phyloP scores from a whole-genome alignment of 2,329 filamentous ascomycete species.

The Botrytis cinerea region DNA sequence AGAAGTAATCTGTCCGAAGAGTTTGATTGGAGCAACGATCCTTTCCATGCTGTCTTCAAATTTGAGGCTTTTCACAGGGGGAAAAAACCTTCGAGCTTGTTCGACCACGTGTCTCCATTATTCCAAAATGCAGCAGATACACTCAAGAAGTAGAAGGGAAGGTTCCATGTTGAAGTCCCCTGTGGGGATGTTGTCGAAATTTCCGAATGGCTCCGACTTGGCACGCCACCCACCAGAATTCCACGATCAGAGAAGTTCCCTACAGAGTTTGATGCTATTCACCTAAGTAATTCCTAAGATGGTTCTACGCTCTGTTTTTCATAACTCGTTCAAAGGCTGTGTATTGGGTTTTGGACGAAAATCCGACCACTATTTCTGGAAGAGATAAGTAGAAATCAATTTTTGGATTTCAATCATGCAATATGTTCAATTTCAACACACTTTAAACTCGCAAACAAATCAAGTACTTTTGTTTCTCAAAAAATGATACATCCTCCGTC shows the following conservation, averaged over 20 bases:
- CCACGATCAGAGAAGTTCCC: constrained; percentile 19
- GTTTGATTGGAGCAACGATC: constrained; percentile 25
- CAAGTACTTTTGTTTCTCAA: neutral
- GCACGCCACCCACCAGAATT: neutral
- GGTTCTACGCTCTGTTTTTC: constrained; percentile 30
- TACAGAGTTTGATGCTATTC: constrained; percentile 27
- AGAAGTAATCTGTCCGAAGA: neutral
- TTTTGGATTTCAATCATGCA: neutral
- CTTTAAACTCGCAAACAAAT: neutral
- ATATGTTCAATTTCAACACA: neutral
- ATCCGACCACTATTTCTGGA: neutral
- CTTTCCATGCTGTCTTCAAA: constrained; percentile 20
- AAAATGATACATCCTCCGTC: constrained; percentile 20
- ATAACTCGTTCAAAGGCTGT: neutral
- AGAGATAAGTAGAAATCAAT: neutral
- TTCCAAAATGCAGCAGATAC: constrained; percentile 25
- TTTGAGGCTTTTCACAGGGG: constrained; percentile 15
- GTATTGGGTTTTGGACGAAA: neutral
- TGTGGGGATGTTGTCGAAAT: constrained; percentile 29
- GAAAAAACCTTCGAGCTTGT: constrained; percentile 22
- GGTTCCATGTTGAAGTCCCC: constrained; percentile 28
- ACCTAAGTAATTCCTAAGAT: constrained; percentile 30
- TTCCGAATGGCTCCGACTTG: constrained; percentile 28
- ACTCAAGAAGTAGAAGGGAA: constrained; percentile 23
- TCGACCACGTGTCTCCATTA: constrained; percentile 27